Evolutionary conservation across 257 asterid species (phyloP).

Genomic region (Mentha longifolia): DNA sequence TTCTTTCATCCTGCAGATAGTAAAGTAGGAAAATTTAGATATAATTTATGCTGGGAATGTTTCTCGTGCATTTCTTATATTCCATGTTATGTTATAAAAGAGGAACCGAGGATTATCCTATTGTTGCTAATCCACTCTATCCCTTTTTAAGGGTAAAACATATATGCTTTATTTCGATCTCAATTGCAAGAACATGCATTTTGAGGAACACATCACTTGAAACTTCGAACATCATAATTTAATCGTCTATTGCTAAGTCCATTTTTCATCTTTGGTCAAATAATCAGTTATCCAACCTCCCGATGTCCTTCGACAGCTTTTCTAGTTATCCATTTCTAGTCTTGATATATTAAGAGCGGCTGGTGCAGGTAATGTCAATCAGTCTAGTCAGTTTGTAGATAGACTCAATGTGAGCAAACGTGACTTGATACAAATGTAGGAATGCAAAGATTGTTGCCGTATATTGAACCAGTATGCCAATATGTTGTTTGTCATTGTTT

Average conservation of each 20-base stretch:
- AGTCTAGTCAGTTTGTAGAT: not conserved
- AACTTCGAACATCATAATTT: not conserved
- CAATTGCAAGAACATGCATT: too few relatives aligned
- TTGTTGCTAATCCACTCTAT: not conserved
- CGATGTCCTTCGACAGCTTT: not conserved
- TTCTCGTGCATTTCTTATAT: conserved; percentile 7
- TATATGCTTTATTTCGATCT: conserved; percentile 4
- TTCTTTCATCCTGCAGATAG: not conserved
- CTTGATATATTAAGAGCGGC: not conserved
- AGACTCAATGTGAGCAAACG: not conserved
- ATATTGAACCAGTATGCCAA: not conserved
- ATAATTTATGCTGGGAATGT: not conserved
- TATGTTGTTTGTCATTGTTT: not conserved
- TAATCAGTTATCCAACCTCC: not conserved
- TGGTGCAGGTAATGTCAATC: not conserved
- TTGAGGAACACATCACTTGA: not conserved
- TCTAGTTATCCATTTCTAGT: not conserved
- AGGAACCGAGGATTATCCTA: not conserved
- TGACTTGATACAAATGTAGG: not conserved
- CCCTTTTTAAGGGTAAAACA: not conserved
- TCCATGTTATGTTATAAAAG: not conserved
- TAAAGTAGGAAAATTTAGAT: conserved; percentile 4
- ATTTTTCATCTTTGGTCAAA: not conserved
- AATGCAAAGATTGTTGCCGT: conserved; percentile 1
- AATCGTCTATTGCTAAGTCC: not conserved